Base-by-base conservation (phyloP, 108 stramenopile species). In the Skeletonema menzelii region DNA sequence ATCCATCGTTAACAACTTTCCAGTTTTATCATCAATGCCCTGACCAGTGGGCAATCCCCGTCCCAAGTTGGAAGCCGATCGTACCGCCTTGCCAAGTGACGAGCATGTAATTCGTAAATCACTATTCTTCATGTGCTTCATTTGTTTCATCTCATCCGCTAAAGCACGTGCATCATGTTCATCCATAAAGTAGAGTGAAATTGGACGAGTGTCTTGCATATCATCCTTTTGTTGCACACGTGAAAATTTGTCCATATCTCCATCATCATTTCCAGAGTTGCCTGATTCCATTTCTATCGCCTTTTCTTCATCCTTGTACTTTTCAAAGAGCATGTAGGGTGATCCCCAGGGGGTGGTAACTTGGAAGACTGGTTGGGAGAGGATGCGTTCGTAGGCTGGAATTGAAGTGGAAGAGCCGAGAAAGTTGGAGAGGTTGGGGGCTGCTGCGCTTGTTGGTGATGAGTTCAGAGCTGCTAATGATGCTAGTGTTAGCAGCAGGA, bases 251-350 rank as follows among this genome's bases (percentile, higher is more conserved):
- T 58, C 44, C 15, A 58, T 59, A 66, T 83, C 85, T 27, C 19
- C 68, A 3, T 72, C 67, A 37, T 46, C 67, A 20, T 22, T 26
- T 67, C 37, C 56, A 2, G 47, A 27, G 3, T 27, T 22, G 2
- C 46, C 63, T 14, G 15, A 24, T 26, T 75, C 69, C 31, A 63
- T 38, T 56, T 70, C 72, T 15, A 80, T 2, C 12, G 73, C 82
- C 55, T 38, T 69, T 47, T 83, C 82, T 53, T 77, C 76, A 27
- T 80, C 75, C 63, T 80, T 76, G 57, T 87, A 63, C 38, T 84
- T 82, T 69, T 95, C 93, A 65, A 89, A 89, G 63, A 83, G 90
- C 86, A 95, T 87, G 78, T 95, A 95, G 20, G 93, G 86, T 24
- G 82, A 82, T 27, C 93, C 93, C 88, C 89, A 91, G 13, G 87